Evolutionary conservation across 345 rosid genomes (phyloP).

Genomic region (Geranium brycei): DNA sequence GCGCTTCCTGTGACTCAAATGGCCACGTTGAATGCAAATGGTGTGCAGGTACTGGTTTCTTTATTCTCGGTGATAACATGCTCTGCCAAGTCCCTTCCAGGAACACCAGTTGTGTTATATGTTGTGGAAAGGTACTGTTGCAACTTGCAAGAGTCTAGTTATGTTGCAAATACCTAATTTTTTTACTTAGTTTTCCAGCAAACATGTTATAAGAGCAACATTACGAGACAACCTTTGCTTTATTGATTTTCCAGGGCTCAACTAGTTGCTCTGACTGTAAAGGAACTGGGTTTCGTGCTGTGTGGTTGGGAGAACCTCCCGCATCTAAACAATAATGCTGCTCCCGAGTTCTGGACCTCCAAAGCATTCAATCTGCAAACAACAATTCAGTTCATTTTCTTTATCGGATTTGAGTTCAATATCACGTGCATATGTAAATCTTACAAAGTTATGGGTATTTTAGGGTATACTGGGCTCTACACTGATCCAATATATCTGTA

Average conservation of each 20-base stretch:
- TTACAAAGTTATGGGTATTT: no score
- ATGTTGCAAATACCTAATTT: not conserved
- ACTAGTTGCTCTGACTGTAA: conserved; percentile 57
- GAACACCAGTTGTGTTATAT: conserved; percentile 67
- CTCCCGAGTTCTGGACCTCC: no score
- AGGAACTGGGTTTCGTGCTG: conserved; percentile 96
- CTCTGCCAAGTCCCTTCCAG: conserved; percentile 91
- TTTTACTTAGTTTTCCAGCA: not conserved
- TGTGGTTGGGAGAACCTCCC: conserved; percentile 79
- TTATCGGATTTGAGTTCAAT: no score
- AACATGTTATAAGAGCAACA: not conserved
- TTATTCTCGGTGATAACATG: conserved; percentile 78
- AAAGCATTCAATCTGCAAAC: no score
- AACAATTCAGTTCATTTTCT: no score
- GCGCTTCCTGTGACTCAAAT: conserved; percentile 51
- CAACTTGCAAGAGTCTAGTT: not conserved
- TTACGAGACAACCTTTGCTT: not conserved
- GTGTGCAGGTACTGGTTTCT: conserved; percentile 91
- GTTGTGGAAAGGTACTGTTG: conserved; percentile 43
- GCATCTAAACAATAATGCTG: conserved; percentile 19
- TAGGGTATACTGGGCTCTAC: no score
- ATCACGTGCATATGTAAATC: no score
- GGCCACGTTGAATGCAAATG: conserved; percentile 82
- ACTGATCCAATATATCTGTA: no score
- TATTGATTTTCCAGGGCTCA: conserved; percentile 42